Conservation (phyloP, 139 green algal genomes). For the Picochlorum sp. region DNA sequence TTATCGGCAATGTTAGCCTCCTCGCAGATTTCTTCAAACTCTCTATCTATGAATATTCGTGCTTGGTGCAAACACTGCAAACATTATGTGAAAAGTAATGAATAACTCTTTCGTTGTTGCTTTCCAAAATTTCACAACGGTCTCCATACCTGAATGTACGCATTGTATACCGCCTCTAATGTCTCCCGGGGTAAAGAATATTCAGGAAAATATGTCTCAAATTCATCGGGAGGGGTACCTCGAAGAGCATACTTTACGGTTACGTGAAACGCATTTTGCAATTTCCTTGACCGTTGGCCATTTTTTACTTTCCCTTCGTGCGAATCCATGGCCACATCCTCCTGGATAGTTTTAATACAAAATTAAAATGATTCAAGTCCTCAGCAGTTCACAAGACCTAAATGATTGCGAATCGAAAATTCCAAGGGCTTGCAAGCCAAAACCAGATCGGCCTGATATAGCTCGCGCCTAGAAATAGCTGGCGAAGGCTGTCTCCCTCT, state of each 20-base stretch:
- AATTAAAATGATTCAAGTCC: too few relatives aligned
- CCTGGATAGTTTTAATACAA: neutral
- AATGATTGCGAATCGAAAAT: too few relatives aligned
- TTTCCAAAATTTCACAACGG: neutral
- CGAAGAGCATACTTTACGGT: constrained; percentile 7
- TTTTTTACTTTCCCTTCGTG: neutral
- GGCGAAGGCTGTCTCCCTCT: too few relatives aligned
- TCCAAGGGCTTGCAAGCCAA: too few relatives aligned
- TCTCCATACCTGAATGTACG: constrained; percentile 2
- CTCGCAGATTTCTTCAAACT: constrained; percentile 6
- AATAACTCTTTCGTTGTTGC: neutral
- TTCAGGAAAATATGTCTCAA: constrained; percentile 9
- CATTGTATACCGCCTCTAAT: neutral
- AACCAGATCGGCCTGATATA: too few relatives aligned
- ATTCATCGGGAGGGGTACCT: constrained; percentile 1
- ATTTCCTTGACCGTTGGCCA: neutral
- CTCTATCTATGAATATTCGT: neutral
- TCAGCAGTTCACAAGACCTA: too few relatives aligned
- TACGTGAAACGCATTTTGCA: neutral
- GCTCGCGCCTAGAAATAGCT: too few relatives aligned
- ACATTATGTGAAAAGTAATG: constrained; percentile 1
- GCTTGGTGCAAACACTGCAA: constrained; percentile 2
- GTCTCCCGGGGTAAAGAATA: neutral
- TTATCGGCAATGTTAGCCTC: neutral
- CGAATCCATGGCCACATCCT: neutral